Conservation (phyloP, 257 asterid species). For the Buddleja alternifolia region DNA sequence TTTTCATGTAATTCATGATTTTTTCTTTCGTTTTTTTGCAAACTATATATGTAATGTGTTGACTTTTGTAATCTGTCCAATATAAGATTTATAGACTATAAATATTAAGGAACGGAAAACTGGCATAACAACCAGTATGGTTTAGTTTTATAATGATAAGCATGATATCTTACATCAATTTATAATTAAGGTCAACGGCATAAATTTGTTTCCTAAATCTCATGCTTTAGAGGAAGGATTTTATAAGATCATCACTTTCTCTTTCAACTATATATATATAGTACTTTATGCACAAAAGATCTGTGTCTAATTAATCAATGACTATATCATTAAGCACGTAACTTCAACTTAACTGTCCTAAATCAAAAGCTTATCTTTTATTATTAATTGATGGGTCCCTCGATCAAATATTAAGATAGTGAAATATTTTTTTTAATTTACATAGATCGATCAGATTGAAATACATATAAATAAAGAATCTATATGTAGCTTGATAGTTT, state of each 20-base stretch:
- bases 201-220: not conserved
- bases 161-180: not conserved
- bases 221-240: not conserved
- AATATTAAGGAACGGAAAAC: too few relatives aligned
- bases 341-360: not conserved
- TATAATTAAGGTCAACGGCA: not conserved
- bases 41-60: not conserved
- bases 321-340: not conserved
- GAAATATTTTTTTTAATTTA: not conserved
- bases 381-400: not conserved
- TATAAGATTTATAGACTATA: not conserved
- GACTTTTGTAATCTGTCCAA: not conserved
- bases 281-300: not conserved
- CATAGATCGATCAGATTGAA: not conserved
- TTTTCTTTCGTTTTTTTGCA: not conserved
- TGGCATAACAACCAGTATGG: too few relatives aligned
- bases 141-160: not conserved
- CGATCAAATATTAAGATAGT: too few relatives aligned
- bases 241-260: not conserved
- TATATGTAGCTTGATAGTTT: not conserved
- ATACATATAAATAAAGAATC: not conserved
- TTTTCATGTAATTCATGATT: conserved; percentile 10
- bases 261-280: too few relatives aligned
- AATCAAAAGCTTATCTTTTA: not conserved
- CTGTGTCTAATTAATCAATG: conserved; percentile 1